Evolutionary conservation across 805 yeast genomes (phyloP).

Genomic region (Kodamaea fukazawae): DNA sequence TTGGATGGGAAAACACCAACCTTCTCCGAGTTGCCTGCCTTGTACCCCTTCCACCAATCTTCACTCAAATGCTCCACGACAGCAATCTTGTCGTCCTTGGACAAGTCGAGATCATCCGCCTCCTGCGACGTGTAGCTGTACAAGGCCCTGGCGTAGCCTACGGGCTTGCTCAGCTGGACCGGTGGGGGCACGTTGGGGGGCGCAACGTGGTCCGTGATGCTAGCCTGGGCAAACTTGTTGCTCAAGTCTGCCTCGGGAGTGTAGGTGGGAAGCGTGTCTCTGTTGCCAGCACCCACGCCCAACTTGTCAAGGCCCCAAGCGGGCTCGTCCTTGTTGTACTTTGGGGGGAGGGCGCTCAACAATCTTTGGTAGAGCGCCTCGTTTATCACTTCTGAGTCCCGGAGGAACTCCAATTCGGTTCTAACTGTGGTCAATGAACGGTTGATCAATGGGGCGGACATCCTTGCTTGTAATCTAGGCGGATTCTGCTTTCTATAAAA

Average conservation of each 20-base stretch:
- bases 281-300: constrained; percentile 1
- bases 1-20: constrained; percentile 89
- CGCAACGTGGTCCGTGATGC: constrained; percentile 16
- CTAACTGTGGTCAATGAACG: constrained; percentile 73
- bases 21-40: constrained; percentile 35
- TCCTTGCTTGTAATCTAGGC: constrained; percentile 13
- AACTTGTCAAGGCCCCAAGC: constrained; percentile 45
- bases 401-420: constrained; percentile 77
- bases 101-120: constrained; percentile 65
- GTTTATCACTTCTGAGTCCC: constrained; percentile 70
- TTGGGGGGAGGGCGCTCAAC: constrained; percentile 51
- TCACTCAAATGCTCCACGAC: constrained; percentile 71
- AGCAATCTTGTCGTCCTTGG: constrained; percentile 64
- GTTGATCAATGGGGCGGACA: constrained; percentile 62
- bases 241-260: constrained; percentile 3
- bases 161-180: constrained; percentile 18
- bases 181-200: constrained; percentile 18
- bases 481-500: no score
- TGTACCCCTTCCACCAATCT: constrained; percentile 89
- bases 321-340: constrained; percentile 49
- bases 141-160: constrained; percentile 56
- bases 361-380: constrained; percentile 53
- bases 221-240: constrained; percentile 12
- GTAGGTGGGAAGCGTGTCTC: constrained; percentile 8
- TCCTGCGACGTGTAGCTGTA: constrained; percentile 77